These are phyloP conservation scores for Trifolium subterraneum DNA, from an alignment of 306 rosid genomes.

Conservation along the genomic window DNA sequence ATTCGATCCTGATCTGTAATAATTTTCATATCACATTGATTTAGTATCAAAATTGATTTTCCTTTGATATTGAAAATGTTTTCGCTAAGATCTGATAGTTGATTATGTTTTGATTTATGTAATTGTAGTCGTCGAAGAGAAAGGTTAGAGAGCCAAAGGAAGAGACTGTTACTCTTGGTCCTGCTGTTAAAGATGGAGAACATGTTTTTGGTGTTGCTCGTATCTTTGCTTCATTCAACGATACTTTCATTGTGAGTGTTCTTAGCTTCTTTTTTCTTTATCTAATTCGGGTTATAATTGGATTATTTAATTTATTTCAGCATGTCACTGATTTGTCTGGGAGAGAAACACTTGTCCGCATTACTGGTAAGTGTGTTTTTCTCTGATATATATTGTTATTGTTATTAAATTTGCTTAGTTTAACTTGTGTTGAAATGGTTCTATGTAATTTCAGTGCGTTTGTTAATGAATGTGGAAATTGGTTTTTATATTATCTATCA, in stretches of 20 bases:
- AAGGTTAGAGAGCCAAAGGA: constrained; percentile 87
- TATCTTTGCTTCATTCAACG: constrained; percentile 78
- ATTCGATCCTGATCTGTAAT: no score
- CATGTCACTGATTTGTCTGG: constrained; percentile 89
- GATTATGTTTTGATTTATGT: not conserved
- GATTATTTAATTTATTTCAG: constrained; percentile 46
- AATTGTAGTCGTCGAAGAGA: constrained; percentile 61
- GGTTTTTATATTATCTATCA: not conserved
- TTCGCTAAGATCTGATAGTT: not conserved
- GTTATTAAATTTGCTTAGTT: not conserved
- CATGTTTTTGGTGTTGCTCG: constrained; percentile 81
- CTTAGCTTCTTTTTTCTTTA: no score
- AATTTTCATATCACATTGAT: no score
- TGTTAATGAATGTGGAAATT: not conserved
- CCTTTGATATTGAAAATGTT: not conserved
- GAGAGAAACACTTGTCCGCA: constrained; percentile 81
- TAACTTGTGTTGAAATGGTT: no score
- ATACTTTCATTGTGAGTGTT: constrained; percentile 74
- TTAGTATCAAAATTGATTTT: not conserved
- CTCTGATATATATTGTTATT: not conserved
- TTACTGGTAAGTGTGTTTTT: constrained; percentile 60
- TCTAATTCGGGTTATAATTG: not conserved
- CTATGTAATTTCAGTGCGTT: not conserved
- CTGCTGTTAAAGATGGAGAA: constrained; percentile 77
- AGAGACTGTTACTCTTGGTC: constrained; percentile 82